Evolutionary conservation across 1,284 basidiomycete genomes (phyloP).

Genomic region (Rhodotorula sp.): DNA sequence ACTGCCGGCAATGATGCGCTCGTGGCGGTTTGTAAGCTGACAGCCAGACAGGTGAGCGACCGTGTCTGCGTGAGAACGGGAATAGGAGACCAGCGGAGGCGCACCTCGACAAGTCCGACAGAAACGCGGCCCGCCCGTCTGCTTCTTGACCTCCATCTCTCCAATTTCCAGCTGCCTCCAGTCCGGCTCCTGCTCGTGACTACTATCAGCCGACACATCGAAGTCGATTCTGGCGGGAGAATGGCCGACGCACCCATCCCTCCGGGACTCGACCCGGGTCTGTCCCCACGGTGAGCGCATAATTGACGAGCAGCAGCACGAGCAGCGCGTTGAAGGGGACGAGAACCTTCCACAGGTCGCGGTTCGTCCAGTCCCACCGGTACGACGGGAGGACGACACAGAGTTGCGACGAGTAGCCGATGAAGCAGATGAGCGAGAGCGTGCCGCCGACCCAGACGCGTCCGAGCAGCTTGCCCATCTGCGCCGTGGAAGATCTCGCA

Average conservation of each 20-base stretch:
- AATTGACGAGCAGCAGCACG: slow-evolving; percentile 79
- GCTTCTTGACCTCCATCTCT: slow-evolving; percentile 81
- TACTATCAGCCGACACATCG: neutral
- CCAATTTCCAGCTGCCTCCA: slow-evolving; percentile 56
- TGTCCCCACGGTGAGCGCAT: slow-evolving; percentile 73
- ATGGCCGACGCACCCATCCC: slow-evolving; percentile 65
- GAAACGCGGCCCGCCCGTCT: slow-evolving; percentile 73
- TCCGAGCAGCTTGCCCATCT: slow-evolving; percentile 18
- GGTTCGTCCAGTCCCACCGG: slow-evolving; percentile 70
- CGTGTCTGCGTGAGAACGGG: no score
- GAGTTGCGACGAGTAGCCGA: slow-evolving; percentile 82
- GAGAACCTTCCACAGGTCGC: slow-evolving; percentile 71
- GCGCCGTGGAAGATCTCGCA: neutral
- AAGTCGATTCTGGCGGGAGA: neutral
- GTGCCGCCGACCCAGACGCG: slow-evolving; percentile 58
- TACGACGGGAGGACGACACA: slow-evolving; percentile 77
- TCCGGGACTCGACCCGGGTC: slow-evolving; percentile 80
- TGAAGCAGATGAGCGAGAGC: slow-evolving; percentile 77
- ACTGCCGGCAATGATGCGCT: slow-evolving; percentile 85
- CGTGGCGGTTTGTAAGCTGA: slow-evolving; percentile 56
- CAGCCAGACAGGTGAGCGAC: no score
- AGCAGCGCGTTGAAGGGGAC: slow-evolving; percentile 64
- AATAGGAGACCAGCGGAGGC: neutral
- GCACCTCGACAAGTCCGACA: slow-evolving; percentile 66
- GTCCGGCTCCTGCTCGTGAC: slow-evolving; percentile 62